A percentile compares a stretch with the other conserved stretches of the same genome.
Evolutionary conservation across 371 early-diverging fungal species (phyloP).

Genomic region (Zychaea mexicana): DNA sequence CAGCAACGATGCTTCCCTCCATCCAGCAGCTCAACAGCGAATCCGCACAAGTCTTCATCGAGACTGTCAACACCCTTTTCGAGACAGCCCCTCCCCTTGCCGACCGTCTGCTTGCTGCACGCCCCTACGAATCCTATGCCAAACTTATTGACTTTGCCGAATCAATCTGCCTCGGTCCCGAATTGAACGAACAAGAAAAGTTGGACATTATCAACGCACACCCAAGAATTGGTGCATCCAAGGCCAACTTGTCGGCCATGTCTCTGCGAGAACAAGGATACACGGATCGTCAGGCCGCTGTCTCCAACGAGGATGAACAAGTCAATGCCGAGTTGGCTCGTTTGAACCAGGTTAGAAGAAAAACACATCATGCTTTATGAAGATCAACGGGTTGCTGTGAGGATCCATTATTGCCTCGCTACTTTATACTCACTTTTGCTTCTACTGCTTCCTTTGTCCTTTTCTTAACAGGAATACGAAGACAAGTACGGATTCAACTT

Average conservation of each 20-base stretch:
- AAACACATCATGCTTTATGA: no score
- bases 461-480: slow-evolving; percentile 64
- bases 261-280: slow-evolving; percentile 83
- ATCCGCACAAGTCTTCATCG: slow-evolving; percentile 54
- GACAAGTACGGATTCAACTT: slow-evolving; percentile 86
- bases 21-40: slow-evolving; percentile 74
- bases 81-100: slow-evolving; percentile 89
- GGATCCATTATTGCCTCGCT: not conserved
- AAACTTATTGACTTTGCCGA: slow-evolving; percentile 65
- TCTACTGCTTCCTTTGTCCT: not conserved
- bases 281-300: slow-evolving; percentile 10
- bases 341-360: slow-evolving; percentile 65
- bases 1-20: slow-evolving; percentile 53
- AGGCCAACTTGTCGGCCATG: slow-evolving; percentile 67
- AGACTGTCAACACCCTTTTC: slow-evolving; percentile 74
- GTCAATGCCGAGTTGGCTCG: slow-evolving; percentile 43
- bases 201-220: slow-evolving; percentile 83
- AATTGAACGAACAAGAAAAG: slow-evolving; percentile 61
- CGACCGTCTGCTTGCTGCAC: slow-evolving; percentile 60
- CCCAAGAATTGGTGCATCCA: slow-evolving; percentile 87
- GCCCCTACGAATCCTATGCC: slow-evolving; percentile 70
- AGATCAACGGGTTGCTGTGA: no score
- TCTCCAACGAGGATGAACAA: slow-evolving; percentile 38
- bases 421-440: no score
- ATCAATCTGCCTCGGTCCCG: slow-evolving; percentile 44